Percentiles rank a stretch among this genome's conserved stretches.
phyloP scores from a whole-genome alignment of 805 yeast genomes.

The Candida railenensis region DNA sequence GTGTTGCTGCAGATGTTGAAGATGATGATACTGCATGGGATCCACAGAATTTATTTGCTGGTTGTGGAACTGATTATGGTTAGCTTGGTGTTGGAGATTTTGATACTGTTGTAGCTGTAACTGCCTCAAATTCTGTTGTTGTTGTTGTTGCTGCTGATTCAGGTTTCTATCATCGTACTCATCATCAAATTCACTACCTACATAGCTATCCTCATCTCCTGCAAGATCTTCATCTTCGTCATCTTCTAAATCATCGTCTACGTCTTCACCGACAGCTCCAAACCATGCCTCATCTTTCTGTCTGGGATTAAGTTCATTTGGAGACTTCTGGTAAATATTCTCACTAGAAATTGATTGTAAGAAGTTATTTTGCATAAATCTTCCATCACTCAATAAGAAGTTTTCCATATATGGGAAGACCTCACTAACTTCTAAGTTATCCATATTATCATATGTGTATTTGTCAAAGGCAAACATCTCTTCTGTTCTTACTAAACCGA shows the following conservation, averaged over 20 bases:
- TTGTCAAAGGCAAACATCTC: conserved; percentile 46
- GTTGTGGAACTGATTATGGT: conserved; percentile 1
- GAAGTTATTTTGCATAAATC: conserved; percentile 42
- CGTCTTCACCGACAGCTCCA: conserved; percentile 21
- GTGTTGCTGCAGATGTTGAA: conserved; percentile 17
- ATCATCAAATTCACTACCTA: conserved; percentile 31
- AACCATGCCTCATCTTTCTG: conserved; percentile 6
- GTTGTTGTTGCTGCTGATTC: conserved; percentile 9
- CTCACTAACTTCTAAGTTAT: conserved; percentile 19
- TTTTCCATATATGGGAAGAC: conserved; percentile 28
- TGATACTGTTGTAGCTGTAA: background rate
- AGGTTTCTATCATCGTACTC: conserved; percentile 14
- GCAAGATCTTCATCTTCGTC: conserved; percentile 23
- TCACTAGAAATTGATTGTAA: conserved; percentile 26
- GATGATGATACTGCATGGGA: conserved; percentile 12
- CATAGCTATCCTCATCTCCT: conserved; percentile 23
- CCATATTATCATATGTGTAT: conserved; percentile 22
- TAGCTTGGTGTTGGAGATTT: conserved; percentile 1
- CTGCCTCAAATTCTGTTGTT: background rate
- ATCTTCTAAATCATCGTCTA: conserved; percentile 20
- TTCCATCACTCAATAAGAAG: conserved; percentile 37
- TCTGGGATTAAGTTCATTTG: background rate
- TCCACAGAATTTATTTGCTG: background rate
- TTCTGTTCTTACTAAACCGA: conserved; percentile 51
- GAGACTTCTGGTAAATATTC: conserved; percentile 12